phyloP scores from a whole-genome alignment of 2,329 filamentous ascomycete genomes.

The Penicillium decumbens region DNA sequence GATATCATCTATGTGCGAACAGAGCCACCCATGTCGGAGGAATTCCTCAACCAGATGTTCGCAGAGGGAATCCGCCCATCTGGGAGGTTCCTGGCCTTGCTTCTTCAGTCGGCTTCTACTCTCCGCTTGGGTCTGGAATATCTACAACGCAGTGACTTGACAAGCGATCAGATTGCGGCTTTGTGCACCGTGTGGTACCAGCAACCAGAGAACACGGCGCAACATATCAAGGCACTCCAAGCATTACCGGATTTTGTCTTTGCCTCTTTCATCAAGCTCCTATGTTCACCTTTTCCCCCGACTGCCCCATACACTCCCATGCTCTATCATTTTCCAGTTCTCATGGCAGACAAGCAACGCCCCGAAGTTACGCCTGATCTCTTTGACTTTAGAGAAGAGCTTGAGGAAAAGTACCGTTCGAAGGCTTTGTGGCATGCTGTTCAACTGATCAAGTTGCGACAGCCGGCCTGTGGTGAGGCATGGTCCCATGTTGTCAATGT shows the following conservation, averaged over 20 bases:
- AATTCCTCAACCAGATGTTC: slow-evolving; percentile 50
- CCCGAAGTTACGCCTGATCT: slow-evolving; percentile 18
- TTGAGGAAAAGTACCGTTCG: slow-evolving; percentile 20
- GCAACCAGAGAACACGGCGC: slow-evolving; percentile 11
- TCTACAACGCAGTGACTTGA: slow-evolving; percentile 37
- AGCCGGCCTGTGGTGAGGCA: slow-evolving; percentile 28
- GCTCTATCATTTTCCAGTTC: slow-evolving; percentile 29
- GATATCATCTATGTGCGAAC: slow-evolving; percentile 55
- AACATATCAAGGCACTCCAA: slow-evolving; percentile 22
- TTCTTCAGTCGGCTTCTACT: slow-evolving; percentile 45
- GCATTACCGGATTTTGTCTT: slow-evolving; percentile 38
- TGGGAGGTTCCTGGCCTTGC: slow-evolving; percentile 44
- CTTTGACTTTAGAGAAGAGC: slow-evolving; percentile 12
- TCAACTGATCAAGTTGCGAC: slow-evolving; percentile 30
- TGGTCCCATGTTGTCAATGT: slow-evolving; percentile 38
- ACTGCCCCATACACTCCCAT: slow-evolving; percentile 16
- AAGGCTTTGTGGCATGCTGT: slow-evolving; percentile 37
- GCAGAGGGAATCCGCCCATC: slow-evolving; percentile 43
- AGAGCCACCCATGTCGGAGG: slow-evolving; percentile 50
- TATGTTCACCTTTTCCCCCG: slow-evolving; percentile 33
- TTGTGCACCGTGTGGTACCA: slow-evolving; percentile 27
- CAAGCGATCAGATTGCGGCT: slow-evolving; percentile 28
- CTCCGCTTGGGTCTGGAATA: slow-evolving; percentile 43
- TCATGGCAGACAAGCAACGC: slow-evolving; percentile 9
- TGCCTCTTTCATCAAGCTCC: slow-evolving; percentile 43